Percentiles rank a stretch among this genome's conserved stretches.
These are phyloP conservation scores for Penicillium concentricum DNA, from an alignment of 2,329 filamentous ascomycete species.

Conservation along the genomic window DNA sequence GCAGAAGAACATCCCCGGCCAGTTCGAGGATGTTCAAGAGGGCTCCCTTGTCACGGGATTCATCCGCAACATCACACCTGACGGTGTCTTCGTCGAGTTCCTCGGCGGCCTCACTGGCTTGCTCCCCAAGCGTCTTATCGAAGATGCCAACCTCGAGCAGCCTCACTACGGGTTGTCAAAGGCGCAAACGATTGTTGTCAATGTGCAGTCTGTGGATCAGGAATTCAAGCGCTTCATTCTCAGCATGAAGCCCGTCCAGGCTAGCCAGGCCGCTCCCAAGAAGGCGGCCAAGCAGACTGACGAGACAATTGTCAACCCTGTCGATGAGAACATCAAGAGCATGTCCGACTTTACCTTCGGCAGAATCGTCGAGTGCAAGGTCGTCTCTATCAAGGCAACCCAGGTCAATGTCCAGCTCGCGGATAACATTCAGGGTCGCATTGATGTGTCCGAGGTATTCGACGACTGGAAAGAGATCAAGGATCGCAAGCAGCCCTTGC, in stretches of 20 bases:
- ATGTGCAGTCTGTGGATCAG: constrained; percentile 69
- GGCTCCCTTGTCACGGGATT: constrained; percentile 73
- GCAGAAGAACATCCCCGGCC: constrained; percentile 67
- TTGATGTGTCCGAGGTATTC: constrained; percentile 89
- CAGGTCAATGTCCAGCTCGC: constrained; percentile 89
- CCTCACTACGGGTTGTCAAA: constrained; percentile 77
- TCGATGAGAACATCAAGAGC: constrained; percentile 64
- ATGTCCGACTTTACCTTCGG: constrained; percentile 74
- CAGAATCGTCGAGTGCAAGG: constrained; percentile 69
- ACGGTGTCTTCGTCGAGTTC: constrained; percentile 87
- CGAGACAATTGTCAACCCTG: constrained; percentile 52
- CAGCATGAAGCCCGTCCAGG: constrained; percentile 53
- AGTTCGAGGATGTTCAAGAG: constrained; percentile 68
- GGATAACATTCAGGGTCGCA: constrained; percentile 85
- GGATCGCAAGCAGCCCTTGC: constrained; percentile 77
- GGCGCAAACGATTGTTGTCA: constrained; percentile 71
- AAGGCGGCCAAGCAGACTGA: constrained; percentile 41
- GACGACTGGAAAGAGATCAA: constrained; percentile 83
- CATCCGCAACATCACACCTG: constrained; percentile 77
- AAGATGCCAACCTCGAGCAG: constrained; percentile 65
- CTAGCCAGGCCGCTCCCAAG: constrained; percentile 51
- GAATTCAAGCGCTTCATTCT: constrained; percentile 68
- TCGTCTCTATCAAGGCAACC: constrained; percentile 83
- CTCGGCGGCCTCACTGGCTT: constrained; percentile 73
- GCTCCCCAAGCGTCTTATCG: constrained; percentile 74